Evolutionary conservation across 192 early-diverging fungal genomes (phyloP), one percentile per base, ranked within the genome.

Genomic region (Spinellus fusiger): DNA sequence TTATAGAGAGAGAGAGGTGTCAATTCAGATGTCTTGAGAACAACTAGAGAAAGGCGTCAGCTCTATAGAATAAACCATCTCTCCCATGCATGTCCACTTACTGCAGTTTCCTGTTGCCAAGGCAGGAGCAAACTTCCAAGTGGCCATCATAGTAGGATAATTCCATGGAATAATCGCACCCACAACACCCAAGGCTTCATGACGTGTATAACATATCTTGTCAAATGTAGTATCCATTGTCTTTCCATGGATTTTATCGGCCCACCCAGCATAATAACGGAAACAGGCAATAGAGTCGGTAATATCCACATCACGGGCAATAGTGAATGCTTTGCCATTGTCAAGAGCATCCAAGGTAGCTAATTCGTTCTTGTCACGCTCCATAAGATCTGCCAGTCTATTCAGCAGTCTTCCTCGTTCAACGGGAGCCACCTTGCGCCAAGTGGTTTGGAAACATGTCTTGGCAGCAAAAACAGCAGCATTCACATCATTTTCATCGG

Each of bases 121-220:
- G 40, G 85, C 86, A 15, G 91, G 89, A 23, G 87, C 93, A 48
- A 95, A 80, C 67, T 93, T 95, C 86, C 86, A 86, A 28, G 83
- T 61, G 38, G 56, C 68, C 49, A 91, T 81, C 44, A 83, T 74
- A 46, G 89, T 46, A 10, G 90, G 88, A 34, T 85, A 83, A 66
- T 85, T 90, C 75, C 84, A 90, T 8, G 89, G 86, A 32, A 85
- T 90, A 53, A 93, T 87, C 26, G 89, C 71, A 31, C 80, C 91
- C 52, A 84, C 86, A n/a, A 90, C 84, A 31, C 92, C 92, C 15
- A 82, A 66, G 5, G 87, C 82, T 66, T 86, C 76, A 9, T 74
- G 69, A 27, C 83, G 73, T 5, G 77, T 81, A 63, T 80, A 87
- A 16, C 73, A 81, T 33, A 59, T 35, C 64, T 79, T 65, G 5